These are phyloP conservation scores for Botrytis fabae DNA, from an alignment of 2,329 filamentous ascomycete genomes.

Conservation along the genomic window DNA sequence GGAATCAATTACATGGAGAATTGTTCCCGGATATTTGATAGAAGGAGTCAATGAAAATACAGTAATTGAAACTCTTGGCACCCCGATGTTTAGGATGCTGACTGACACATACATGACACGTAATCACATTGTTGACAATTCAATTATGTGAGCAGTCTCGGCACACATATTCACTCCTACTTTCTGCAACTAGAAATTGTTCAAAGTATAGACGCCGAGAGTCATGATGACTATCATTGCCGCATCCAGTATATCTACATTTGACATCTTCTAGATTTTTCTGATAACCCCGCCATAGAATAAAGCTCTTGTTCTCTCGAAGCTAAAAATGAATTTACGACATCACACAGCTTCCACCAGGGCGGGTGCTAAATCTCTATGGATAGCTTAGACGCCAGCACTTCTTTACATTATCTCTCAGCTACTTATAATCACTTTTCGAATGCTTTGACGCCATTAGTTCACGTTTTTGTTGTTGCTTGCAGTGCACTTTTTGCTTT, in stretches of 20 bases:
- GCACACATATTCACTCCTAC: neutral
- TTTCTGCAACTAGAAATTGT: neutral
- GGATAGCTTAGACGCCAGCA: neutral
- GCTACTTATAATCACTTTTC: neutral
- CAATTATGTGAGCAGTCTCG: neutral
- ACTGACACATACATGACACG: neutral
- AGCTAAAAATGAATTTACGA: neutral
- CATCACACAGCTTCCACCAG: neutral
- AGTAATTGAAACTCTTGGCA: neutral
- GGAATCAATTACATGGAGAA: neutral
- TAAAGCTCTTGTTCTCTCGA: too few relatives aligned
- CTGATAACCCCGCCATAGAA: too few relatives aligned
- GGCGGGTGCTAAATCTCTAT: neutral
- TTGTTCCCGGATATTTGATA: neutral
- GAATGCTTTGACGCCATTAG: neutral
- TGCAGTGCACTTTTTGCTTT: neutral
- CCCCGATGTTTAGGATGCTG: neutral
- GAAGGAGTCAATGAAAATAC: neutral
- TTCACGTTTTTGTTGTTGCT: neutral
- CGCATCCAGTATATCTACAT: neutral
- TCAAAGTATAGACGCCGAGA: neutral
- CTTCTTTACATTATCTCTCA: neutral
- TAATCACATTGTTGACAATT: neutral
- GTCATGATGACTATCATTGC: neutral
- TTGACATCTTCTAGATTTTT: neutral